Percentiles rank a stretch among this genome's conserved stretches.
These are phyloP conservation scores for Sporothrix mexicana DNA, from an alignment of 2,329 filamentous ascomycete species.

Conservation along the genomic window DNA sequence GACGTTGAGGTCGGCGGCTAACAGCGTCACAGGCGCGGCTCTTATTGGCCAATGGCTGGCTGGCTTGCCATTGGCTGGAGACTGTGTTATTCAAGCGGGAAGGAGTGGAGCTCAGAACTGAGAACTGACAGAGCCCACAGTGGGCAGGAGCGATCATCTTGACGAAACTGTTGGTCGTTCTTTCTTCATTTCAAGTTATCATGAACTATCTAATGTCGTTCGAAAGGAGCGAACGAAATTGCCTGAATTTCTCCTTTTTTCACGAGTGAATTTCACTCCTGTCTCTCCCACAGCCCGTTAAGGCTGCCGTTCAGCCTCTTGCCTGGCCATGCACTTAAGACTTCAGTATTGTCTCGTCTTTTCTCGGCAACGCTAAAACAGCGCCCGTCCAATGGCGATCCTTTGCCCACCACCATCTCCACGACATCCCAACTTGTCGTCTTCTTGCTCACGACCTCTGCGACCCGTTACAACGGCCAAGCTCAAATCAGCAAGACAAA, in stretches of 20 bases:
- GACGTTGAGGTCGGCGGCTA: slow-evolving; percentile 20
- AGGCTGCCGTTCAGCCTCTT: slow-evolving; percentile 27
- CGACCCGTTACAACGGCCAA: slow-evolving; percentile 28
- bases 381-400: slow-evolving; percentile 26
- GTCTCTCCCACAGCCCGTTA: neutral
- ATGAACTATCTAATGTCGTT: too few species aligned
- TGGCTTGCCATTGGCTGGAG: neutral
- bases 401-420: neutral
- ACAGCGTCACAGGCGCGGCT: neutral
- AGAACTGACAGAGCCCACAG: neutral
- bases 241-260: too few species aligned
- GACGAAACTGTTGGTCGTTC: neutral
- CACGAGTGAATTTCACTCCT: neutral
- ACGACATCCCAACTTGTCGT: neutral
- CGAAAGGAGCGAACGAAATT: too few species aligned
- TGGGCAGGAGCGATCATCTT: neutral
- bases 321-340: too few species aligned
- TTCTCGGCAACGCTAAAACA: slow-evolving; percentile 19
- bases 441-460: neutral
- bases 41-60: slow-evolving; percentile 27
- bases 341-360: neutral
- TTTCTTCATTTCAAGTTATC: neutral
- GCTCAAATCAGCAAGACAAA: neutral
- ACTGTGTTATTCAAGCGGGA: neutral
- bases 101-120: neutral